These are phyloP conservation scores for Fereydounia khargensis DNA, from an alignment of 1,284 basidiomycete genomes.

Conservation along the genomic window DNA sequence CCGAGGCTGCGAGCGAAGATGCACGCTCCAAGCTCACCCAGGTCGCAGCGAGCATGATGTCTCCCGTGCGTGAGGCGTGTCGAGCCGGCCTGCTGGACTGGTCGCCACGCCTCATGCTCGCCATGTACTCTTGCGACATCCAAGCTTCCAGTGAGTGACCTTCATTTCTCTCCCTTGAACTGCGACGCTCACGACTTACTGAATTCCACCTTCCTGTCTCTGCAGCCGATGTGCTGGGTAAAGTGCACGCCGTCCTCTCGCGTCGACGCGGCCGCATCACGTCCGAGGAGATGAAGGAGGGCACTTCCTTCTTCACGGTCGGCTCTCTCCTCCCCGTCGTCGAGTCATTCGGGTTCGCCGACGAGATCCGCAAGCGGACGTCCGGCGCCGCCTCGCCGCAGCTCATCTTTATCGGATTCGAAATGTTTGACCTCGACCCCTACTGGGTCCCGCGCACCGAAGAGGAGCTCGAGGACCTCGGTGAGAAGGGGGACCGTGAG, in stretches of 20 bases:
- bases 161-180: too few species aligned
- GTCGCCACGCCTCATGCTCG: slow-evolving; percentile 93
- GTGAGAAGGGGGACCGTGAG: slow-evolving; percentile 87
- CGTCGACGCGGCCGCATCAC: slow-evolving; percentile 85
- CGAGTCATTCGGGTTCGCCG: slow-evolving; percentile 95
- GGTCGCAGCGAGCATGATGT: slow-evolving; percentile 82
- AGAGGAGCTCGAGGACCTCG: slow-evolving; percentile 94
- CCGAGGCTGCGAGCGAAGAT: slow-evolving; percentile 61
- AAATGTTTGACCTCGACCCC: slow-evolving; percentile 66
- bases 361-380: slow-evolving; percentile 93
- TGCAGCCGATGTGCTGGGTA: slow-evolving; percentile 95
- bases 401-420: slow-evolving; percentile 83
- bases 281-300: slow-evolving; percentile 98
- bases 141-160: slow-evolving; percentile 84
- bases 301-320: slow-evolving; percentile 90
- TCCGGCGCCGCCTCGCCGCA: slow-evolving; percentile 96
- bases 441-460: slow-evolving; percentile 99
- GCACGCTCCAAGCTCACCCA: slow-evolving; percentile 70
- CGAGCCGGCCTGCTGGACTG: slow-evolving; percentile 87
- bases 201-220: not conserved
- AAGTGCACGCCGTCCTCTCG: slow-evolving; percentile 93
- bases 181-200: not conserved
- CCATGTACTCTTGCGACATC: slow-evolving; percentile 99
- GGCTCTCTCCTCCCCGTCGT: slow-evolving; percentile 89
- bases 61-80: slow-evolving; percentile 83